Evolutionary conservation across 2,329 filamentous ascomycete genomes (phyloP), one percentile per base, ranked within the genome.

Genomic region (Colletotrichum melonis): DNA sequence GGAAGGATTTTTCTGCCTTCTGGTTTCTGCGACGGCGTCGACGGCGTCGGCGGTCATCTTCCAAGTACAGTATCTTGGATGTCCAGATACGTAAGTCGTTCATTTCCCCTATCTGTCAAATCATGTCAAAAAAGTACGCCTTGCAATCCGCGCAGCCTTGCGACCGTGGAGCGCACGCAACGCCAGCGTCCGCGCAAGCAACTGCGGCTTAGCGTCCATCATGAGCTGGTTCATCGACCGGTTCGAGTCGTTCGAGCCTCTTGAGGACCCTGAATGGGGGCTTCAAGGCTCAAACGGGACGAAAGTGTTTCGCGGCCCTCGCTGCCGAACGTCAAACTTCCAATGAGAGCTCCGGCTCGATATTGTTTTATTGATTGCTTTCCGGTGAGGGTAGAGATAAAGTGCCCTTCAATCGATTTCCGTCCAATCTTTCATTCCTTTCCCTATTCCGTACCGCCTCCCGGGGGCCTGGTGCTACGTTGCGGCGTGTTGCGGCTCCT

Each of bases 151-250:
- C 42, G 42, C 42, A 49, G 42, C 42, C 42, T 49, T 46, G 24
- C 9, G 42, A 19, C 59, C 38, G 11, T 32, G 38, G 19, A 26
- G 9, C 32, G 5, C 4, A 16, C 26, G 14, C 26, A 24, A 26
- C 58, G 19, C 26, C 59, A 62, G 19, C 16, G 46, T 28, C 69
- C 38, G 58, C 58, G 52, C 65, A 59, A 69, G 58, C 69, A 57
- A 54, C 28, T 58, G 58, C 58, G 69, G 65, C 69, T 46, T 68
- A 63, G 58, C 69, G 69, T 58, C 28, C 65, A 54, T 42, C 35
- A 30, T 49, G 28, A 22, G 26, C 16, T 24, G 55, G 32, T 56
- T 49, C 55, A 42, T 19, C 6, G 38, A 42, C 16, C 5, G 38
- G 38, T 42, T 42, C 16, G 38, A 42, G 38, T 42, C 6, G 38